phyloP scores from a whole-genome alignment of 768 basidiomycete species.

The Tylopilus plumbeoviolaceoides region DNA sequence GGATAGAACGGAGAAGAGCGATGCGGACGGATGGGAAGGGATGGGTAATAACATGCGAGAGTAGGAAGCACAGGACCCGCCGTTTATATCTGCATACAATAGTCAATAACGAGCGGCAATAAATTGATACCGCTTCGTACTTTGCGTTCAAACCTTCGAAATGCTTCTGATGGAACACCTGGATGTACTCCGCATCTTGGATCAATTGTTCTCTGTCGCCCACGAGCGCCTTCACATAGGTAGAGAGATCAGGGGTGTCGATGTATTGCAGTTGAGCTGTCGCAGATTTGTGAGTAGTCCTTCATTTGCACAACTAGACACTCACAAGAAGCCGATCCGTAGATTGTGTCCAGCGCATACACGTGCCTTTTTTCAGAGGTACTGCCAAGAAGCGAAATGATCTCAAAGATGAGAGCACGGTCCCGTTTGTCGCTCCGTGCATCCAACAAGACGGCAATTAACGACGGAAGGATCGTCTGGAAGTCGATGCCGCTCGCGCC shows the following conservation, averaged over 20 bases:
- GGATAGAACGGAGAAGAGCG: slow-evolving; percentile 47
- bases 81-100: slow-evolving; percentile 54
- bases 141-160: slow-evolving; percentile 46
- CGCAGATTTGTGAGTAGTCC: slow-evolving; percentile 20
- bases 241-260: slow-evolving; percentile 57
- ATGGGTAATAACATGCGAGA: slow-evolving; percentile 73
- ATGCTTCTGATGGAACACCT: slow-evolving; percentile 57
- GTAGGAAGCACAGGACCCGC: slow-evolving; percentile 67
- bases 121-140: slow-evolving; percentile 17
- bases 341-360: slow-evolving; percentile 72
- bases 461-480: slow-evolving; percentile 69
- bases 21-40: slow-evolving; percentile 45
- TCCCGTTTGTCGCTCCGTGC: slow-evolving; percentile 26
- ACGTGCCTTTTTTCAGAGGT: slow-evolving; percentile 43
- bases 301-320: slow-evolving; percentile 1
- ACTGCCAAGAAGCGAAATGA: slow-evolving; percentile 46
- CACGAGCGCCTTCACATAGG: slow-evolving; percentile 52
- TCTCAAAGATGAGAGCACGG: slow-evolving; percentile 44
- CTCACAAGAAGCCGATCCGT: slow-evolving; percentile 59
- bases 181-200: slow-evolving; percentile 57
- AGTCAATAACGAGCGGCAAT: slow-evolving; percentile 31
- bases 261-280: slow-evolving; percentile 59
- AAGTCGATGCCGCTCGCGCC: slow-evolving; percentile 63
- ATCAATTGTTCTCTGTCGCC: slow-evolving; percentile 51
- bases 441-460: slow-evolving; percentile 54